Evolutionary conservation across 1,139 yeast species (phyloP).

Genomic region (Candida dubliniensis): DNA sequence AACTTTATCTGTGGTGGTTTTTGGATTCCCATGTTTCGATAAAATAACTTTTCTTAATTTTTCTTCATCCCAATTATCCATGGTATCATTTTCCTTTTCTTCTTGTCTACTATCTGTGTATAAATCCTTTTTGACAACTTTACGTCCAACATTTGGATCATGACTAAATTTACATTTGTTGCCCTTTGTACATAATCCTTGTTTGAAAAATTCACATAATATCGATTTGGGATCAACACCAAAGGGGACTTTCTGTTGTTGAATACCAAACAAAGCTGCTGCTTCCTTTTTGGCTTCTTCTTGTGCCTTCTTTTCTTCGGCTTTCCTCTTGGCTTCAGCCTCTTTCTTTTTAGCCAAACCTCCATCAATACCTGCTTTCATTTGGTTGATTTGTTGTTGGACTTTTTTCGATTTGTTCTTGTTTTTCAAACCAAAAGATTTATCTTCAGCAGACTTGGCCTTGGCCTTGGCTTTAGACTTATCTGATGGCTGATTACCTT

Average conservation of each 20-base stretch:
- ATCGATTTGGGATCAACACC: slow-evolving; percentile 98
- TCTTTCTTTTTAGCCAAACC: slow-evolving; percentile 68
- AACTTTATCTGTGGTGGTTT: slow-evolving; percentile 91
- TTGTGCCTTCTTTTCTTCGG: slow-evolving; percentile 88
- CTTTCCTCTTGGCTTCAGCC: slow-evolving; percentile 69
- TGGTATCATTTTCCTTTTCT: slow-evolving; percentile 77
- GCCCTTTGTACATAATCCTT: slow-evolving; percentile 89
- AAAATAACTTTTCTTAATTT: slow-evolving; percentile 81
- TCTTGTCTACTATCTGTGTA: slow-evolving; percentile 79
- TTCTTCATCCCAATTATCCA: slow-evolving; percentile 98
- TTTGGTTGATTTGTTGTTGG: slow-evolving; percentile 80
- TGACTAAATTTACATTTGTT: slow-evolving; percentile 92
- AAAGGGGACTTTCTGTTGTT: slow-evolving; percentile 85
- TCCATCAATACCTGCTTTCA: slow-evolving; percentile 62
- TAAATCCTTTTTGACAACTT: slow-evolving; percentile 85
- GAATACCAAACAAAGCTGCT: slow-evolving; percentile 70
- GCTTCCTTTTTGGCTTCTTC: slow-evolving; percentile 90
- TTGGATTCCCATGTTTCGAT: slow-evolving; percentile 93
- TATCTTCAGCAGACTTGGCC: slow-evolving; percentile 74
- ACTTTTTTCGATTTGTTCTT: slow-evolving; percentile 92
- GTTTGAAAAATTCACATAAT: slow-evolving; percentile 85
- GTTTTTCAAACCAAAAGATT: slow-evolving; percentile 92
- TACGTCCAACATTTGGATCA: slow-evolving; percentile 82
- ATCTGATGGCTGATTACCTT: slow-evolving; percentile 55
- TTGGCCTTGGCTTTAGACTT: slow-evolving; percentile 69